Evolutionary conservation across 1,139 yeast genomes (phyloP), one percentile per base, ranked within the genome.

Genomic region (Diutina sp.): DNA sequence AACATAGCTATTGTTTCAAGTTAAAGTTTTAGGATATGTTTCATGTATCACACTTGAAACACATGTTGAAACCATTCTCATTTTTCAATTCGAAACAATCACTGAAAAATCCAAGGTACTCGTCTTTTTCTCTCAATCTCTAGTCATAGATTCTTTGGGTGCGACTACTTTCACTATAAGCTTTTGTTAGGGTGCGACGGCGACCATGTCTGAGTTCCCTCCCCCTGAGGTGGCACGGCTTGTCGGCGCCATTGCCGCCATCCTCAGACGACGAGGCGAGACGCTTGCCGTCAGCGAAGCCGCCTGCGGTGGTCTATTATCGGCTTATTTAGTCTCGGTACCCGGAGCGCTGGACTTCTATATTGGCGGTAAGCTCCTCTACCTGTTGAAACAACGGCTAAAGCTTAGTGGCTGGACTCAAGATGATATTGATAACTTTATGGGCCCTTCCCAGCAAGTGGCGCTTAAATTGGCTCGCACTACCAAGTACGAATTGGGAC

Each of bases 321-420:
- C 95, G 6, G 88, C 96, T 0, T 88, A 87, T 64, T 67, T 89
- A 47, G 90, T 89, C 8, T 79, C 93, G 0, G 83, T 87, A 2
- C 91, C 95, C 0, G 96, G 96, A 3, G 96, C 96, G 0, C 85
- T 93, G 12, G 73, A 78, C 58, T 89, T 87, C 69, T 89, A 86
- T 64, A 87, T 86, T 60, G 96, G 96, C 21, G 91, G 96, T 0
- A 84, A 91, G 38, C 70, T 89, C 57, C 85, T 90, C 3, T 89
- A 89, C 67, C 84, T 93, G 58, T 72, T 89, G 61, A 82, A 82
- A 62, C 89, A 90, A 47, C 73, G 95, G 56, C 75, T 89, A 62
- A 83, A 84, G 63, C 75, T 87, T 29, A 79, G 87, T 6, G 96
- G 96, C 0, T 88, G 95, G 95, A 73, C 83, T 18, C 81, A 80